Evolutionary conservation across 768 basidiomycete species (phyloP).

Genomic region (Boletus reticuloceps): DNA sequence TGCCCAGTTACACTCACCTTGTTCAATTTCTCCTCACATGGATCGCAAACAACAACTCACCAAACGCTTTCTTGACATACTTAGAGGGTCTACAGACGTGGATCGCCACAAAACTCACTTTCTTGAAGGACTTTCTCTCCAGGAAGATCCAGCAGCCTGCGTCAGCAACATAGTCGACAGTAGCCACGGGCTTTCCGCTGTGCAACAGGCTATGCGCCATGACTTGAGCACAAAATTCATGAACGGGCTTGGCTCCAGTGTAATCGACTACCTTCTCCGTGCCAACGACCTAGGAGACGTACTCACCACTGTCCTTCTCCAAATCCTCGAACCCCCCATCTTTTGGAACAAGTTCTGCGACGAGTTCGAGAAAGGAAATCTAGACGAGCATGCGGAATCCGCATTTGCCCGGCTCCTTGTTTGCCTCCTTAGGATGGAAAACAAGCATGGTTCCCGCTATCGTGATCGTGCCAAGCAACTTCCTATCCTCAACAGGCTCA

Average conservation of each 20-base stretch:
- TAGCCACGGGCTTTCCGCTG: slow-evolving; percentile 32
- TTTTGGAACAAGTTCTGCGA: slow-evolving; percentile 44
- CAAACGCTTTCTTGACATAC: slow-evolving; percentile 35
- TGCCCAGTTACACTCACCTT: too few relatives aligned
- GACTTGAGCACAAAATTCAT: slow-evolving; percentile 39
- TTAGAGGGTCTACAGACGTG: slow-evolving; percentile 29
- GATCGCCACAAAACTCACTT: slow-evolving; percentile 34
- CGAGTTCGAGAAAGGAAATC: slow-evolving; percentile 34
- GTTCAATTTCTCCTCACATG: slow-evolving; percentile 5
- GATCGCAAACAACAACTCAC: slow-evolving; percentile 27
- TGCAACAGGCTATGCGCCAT: slow-evolving; percentile 42
- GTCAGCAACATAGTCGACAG: slow-evolving; percentile 37
- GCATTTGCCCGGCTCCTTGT: slow-evolving; percentile 50
- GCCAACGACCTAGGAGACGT: slow-evolving; percentile 37
- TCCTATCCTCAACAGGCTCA: slow-evolving; percentile 26
- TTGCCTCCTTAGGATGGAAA: slow-evolving; percentile 43
- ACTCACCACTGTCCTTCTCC: slow-evolving; percentile 37
- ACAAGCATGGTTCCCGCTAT: slow-evolving; percentile 34
- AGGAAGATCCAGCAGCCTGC: slow-evolving; percentile 38
- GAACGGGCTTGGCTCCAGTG: slow-evolving; percentile 37
- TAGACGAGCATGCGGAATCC: slow-evolving; percentile 35
- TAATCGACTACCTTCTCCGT: slow-evolving; percentile 40
- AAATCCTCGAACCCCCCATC: slow-evolving; percentile 48
- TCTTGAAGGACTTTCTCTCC: slow-evolving; percentile 44
- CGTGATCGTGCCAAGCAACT: slow-evolving; percentile 36